Evolutionary conservation across 78 protist genomes (phyloP).

Genomic region (Salpingoeca rosetta): DNA sequence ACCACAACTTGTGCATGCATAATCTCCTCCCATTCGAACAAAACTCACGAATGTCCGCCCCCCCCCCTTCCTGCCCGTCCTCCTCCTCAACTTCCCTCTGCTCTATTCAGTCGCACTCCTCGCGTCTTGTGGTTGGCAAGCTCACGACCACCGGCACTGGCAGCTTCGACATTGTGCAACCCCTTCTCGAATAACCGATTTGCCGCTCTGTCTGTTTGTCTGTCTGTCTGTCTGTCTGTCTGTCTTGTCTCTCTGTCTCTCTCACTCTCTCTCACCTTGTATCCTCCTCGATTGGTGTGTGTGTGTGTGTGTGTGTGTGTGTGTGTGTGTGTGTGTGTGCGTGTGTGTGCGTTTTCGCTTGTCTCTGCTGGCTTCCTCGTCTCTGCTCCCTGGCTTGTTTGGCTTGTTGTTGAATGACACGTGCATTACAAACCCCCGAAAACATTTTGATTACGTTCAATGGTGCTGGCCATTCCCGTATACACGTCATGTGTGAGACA

Average conservation of each 20-base stretch:
- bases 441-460: too few species aligned
- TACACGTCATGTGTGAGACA: too few species aligned
- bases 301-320: neutral
- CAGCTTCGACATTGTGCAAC: constrained; percentile 17
- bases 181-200: neutral
- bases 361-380: neutral
- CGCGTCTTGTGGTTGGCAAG: constrained; percentile 37
- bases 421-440: too few species aligned
- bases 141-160: constrained; percentile 32
- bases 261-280: neutral
- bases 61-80: neutral
- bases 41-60: neutral
- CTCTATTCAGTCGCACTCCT: constrained; percentile 5
- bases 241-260: neutral
- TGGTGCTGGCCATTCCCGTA: too few species aligned
- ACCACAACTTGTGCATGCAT: constrained; percentile 17
- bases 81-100: too few species aligned
- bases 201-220: neutral
- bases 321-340: neutral
- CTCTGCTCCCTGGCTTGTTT: too few species aligned
- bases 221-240: neutral
- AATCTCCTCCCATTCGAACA: too few species aligned
- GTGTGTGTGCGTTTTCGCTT: neutral
- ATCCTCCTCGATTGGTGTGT: neutral
- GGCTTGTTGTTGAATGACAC: too few species aligned